Evolutionary conservation across 106 monocot genomes (phyloP), one percentile per base, ranked within the genome.

Genomic region (Acorus gramineus): DNA sequence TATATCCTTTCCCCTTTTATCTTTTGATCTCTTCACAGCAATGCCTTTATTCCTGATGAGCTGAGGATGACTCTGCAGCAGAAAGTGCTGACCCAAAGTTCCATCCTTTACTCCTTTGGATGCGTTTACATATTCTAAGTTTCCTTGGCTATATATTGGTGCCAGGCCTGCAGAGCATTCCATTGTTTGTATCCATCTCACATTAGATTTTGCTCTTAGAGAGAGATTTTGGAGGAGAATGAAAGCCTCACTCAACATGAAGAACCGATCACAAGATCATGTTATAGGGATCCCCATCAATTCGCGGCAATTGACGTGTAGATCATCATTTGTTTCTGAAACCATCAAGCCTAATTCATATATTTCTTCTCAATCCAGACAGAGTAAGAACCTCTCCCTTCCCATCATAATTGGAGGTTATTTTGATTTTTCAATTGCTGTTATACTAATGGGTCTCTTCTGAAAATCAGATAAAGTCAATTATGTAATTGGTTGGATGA

Each of bases 401-500:
- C 28, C 28, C 28, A 28, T 28, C 28, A 28, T 28, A 28, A 28
- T 28, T 28, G 28, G 28, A 28, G 28, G 28, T 1, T 28, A 1
- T 28, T 28, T 28, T 28, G 28, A 28, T 28, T 28, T 28, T 28
- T 28, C 28, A 0, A 28, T 28, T 28, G 28, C 1, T 28, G 28
- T 28, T 28, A 28, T 28, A 28, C 28, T 28, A 28, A 28, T 28
- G 28, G 28, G 28, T 28, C 28, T 28, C 28, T 28, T 28, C 28
- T 3, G 48, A 50, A 64, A 52, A 13, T 49, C 66, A 67, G 66
- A 56, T 52, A 67, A 50, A 56, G 56, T 73, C 44, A 64, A 60
- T 46, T 72, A 61, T 4, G 53, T 69, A 7, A 55, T 78, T 46
- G 59, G 43, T 49, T 69, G 73, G 73, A 57, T 78, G 73, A 69